phyloP scores from a whole-genome alignment of 148 eudicot genomes.

The Persicaria maculosa region DNA sequence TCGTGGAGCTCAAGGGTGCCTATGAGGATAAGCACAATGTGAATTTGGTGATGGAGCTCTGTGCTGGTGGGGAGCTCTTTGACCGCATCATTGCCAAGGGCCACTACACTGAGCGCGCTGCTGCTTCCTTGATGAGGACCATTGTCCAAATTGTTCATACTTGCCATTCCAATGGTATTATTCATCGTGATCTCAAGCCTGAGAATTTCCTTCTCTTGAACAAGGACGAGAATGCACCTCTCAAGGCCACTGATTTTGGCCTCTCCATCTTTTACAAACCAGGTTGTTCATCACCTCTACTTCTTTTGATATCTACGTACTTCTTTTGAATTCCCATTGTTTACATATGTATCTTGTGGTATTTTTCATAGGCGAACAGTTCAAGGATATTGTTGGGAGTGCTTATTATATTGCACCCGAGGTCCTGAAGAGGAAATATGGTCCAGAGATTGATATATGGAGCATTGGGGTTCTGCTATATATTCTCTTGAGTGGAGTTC shows the following conservation, averaged over 20 bases:
- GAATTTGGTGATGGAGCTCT: slow-evolving; percentile 87
- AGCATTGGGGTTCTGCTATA: slow-evolving; percentile 54
- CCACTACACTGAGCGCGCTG: slow-evolving; percentile 82
- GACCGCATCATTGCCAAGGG: slow-evolving; percentile 88
- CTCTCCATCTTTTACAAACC: slow-evolving; percentile 81
- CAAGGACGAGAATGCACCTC: slow-evolving; percentile 72
- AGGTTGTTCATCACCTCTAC: slow-evolving; percentile 30
- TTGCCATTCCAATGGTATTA: slow-evolving; percentile 85
- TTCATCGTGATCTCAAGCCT: slow-evolving; percentile 89
- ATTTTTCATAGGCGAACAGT: slow-evolving; percentile 45
- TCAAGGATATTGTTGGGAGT: slow-evolving; percentile 58
- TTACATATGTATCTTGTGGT: not conserved
- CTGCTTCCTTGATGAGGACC: slow-evolving; percentile 78
- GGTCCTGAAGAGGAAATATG: slow-evolving; percentile 52
- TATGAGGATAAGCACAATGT: slow-evolving; percentile 87
- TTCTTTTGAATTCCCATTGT: not conserved
- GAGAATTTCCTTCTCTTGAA: slow-evolving; percentile 77
- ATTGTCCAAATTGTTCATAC: slow-evolving; percentile 90
- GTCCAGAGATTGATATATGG: slow-evolving; percentile 61
- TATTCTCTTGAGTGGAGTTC: slow-evolving; percentile 48
- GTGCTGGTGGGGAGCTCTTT: slow-evolving; percentile 93
- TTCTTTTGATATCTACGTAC: not conserved
- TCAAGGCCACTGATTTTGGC: slow-evolving; percentile 86
- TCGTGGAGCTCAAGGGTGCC: slow-evolving; percentile 82
- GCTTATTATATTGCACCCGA: slow-evolving; percentile 67